Base-by-base conservation (phyloP, 345 rosid species). In the Brassica rapa region DNA sequence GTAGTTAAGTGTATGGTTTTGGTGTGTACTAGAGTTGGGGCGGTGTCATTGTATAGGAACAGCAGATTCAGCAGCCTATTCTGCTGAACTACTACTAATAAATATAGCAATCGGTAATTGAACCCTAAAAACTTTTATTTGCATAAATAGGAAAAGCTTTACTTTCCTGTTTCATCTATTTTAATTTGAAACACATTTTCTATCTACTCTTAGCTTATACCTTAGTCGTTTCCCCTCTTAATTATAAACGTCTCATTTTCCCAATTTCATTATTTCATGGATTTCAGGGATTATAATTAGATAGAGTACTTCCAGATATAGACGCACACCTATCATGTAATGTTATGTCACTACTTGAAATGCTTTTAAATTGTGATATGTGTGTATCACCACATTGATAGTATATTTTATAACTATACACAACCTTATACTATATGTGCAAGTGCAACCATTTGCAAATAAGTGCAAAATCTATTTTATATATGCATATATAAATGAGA, bases 21-120 rank as follows among this genome's bases (percentile, higher is more conserved):
- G 24, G 64, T 72, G 57, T 9, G 74, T 68, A 61, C 25, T 67
- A 79, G 82, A 73, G 65, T 68, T 68, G 35, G 33, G 74, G 78
- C 82, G 21, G 75, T 68, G 82, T 74, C 82, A 74, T 74, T 69
- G 79, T 74, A 35, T 68, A 80, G 82, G 75, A 80, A 68, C 78
- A 33, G 63, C 70, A 62, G 33, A 61, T 73, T 24, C 63, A 60
- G 70, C 82, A 79, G 82, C 73, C 77, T 78, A 72, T 32, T 66
- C 82, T 72, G 59, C 8, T 14, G 16, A 49, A 49, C 56, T 49
- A 49, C 56, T 49, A 49, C n/a, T 49, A n/a, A 49, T 72, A 49
- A 59, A 6, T 70, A 56, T 8, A 56, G 81, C 51, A 78, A 78
- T 65, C 14, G 72, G 81, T 65, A 71, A 39, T 29, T 71, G 66